phyloP scores from a whole-genome alignment of 2,329 filamentous ascomycete genomes.

The Chaetothyriales sp. region DNA sequence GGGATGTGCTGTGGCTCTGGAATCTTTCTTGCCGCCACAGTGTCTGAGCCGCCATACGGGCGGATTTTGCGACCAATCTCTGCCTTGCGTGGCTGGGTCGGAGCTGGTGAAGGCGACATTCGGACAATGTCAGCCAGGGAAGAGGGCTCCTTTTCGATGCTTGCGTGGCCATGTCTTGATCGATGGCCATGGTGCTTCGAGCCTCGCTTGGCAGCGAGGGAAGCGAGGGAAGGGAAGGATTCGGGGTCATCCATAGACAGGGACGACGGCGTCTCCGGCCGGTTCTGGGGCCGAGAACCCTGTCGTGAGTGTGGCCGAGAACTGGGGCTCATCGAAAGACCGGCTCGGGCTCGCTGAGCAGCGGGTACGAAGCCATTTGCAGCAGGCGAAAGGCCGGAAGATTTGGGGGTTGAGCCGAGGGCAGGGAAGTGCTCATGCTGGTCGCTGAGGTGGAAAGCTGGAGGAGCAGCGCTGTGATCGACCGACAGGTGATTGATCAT shows the following conservation, averaged over 20 bases:
- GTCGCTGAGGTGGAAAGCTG: slow-evolving; percentile 66
- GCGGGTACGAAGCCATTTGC: slow-evolving; percentile 18
- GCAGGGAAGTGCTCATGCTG: slow-evolving; percentile 66
- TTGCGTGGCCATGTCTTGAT: slow-evolving; percentile 60
- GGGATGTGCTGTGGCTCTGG: slow-evolving; percentile 80
- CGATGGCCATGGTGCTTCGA: slow-evolving; percentile 93
- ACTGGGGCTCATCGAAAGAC: slow-evolving; percentile 13
- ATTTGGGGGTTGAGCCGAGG: slow-evolving; percentile 33
- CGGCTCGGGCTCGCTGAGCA: slow-evolving; percentile 7
- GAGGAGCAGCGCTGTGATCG: slow-evolving; percentile 43
- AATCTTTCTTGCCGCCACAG: slow-evolving; percentile 66
- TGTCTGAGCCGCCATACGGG: slow-evolving; percentile 25
- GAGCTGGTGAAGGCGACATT: slow-evolving; percentile 76
- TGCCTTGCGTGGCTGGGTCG: slow-evolving; percentile 29
- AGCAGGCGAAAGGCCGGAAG: slow-evolving; percentile 20
- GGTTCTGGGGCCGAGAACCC: slow-evolving; percentile 60
- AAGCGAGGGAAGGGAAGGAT: slow-evolving; percentile 79
- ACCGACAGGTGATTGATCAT: slow-evolving; percentile 59
- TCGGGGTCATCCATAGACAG: slow-evolving; percentile 84
- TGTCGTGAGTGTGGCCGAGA: slow-evolving; percentile 67
- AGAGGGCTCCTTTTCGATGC: slow-evolving; percentile 56
- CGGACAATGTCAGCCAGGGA: slow-evolving; percentile 89
- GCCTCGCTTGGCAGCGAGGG: slow-evolving; percentile 54
- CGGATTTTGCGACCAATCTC: slow-evolving; percentile 48
- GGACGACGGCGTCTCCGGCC: slow-evolving; percentile 40